A percentile compares a stretch with the other conserved stretches of the same genome.
Evolutionary conservation across 768 basidiomycete genomes (phyloP).

Genomic region (Tulasnella sp.): DNA sequence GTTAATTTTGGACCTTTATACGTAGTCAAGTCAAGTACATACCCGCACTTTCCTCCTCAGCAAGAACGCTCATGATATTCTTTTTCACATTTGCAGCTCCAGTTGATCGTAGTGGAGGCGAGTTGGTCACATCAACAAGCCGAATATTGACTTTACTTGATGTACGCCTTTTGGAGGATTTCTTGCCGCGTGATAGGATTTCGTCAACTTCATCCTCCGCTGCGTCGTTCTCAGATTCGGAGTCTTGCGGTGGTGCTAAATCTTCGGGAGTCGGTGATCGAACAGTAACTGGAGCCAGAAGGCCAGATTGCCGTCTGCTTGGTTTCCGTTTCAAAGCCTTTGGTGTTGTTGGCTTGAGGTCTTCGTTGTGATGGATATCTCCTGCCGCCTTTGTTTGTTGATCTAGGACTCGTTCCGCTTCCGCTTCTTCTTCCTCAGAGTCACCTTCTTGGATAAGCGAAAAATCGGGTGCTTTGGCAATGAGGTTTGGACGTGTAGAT

Average conservation of each 20-base stretch:
- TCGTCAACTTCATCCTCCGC: slow-evolving; percentile 9
- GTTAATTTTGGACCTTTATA: too few relatives aligned
- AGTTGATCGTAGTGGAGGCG: slow-evolving; percentile 8
- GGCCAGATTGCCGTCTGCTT: slow-evolving; percentile 6
- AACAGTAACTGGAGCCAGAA: not conserved
- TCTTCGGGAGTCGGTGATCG: not conserved
- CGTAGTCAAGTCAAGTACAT: too few relatives aligned
- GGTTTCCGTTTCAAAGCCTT: slow-evolving; percentile 6
- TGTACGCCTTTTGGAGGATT: slow-evolving; percentile 8
- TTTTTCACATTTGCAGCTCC: slow-evolving; percentile 8
- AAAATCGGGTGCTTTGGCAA: slow-evolving; percentile 8
- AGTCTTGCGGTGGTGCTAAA: not conserved
- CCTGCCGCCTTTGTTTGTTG: not conserved
- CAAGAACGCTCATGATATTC: slow-evolving; percentile 10
- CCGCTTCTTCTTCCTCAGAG: slow-evolving; percentile 1
- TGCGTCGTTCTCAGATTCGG: not conserved
- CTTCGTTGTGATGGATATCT: not conserved
- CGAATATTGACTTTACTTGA: not conserved
- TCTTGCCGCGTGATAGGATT: not conserved
- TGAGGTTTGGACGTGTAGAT: slow-evolving; percentile 4
- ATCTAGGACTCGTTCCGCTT: not conserved
- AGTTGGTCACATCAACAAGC: slow-evolving; percentile 10
- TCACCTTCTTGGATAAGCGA: slow-evolving; percentile 10
- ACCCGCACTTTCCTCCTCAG: slow-evolving; percentile 4
- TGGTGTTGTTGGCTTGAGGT: not conserved